phyloP scores from a whole-genome alignment of 1,284 basidiomycete species.

The Melampsora abietis-canadensis region DNA sequence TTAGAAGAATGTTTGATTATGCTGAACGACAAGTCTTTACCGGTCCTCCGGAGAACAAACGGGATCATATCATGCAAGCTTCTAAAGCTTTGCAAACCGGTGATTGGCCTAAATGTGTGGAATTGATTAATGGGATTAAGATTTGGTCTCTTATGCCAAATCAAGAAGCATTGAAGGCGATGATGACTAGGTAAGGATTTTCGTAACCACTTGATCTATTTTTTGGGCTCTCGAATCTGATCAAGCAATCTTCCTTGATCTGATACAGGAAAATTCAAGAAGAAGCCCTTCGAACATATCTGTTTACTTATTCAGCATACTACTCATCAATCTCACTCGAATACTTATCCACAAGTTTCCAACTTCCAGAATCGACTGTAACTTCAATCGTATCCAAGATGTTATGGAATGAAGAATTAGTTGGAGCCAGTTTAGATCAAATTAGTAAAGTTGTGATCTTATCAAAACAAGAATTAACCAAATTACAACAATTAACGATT shows the following conservation, averaged over 20 bases:
- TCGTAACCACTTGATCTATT: background rate
- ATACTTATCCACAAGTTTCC: slow-evolving; percentile 82
- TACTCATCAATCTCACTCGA: slow-evolving; percentile 86
- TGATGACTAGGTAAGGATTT: slow-evolving; percentile 75
- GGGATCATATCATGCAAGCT: slow-evolving; percentile 99
- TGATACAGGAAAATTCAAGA: slow-evolving; percentile 83
- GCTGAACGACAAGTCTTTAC: slow-evolving; percentile 97
- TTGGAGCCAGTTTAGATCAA: slow-evolving; percentile 83
- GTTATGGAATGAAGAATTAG: slow-evolving; percentile 96
- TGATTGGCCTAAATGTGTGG: slow-evolving; percentile 92
- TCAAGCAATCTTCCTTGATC: slow-evolving; percentile 23
- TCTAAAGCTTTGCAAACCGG: slow-evolving; percentile 93
- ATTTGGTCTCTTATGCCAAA: slow-evolving; percentile 97
- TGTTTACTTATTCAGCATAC: slow-evolving; percentile 96
- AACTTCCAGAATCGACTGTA: slow-evolving; percentile 71
- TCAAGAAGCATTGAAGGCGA: slow-evolving; percentile 79
- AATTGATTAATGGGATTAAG: slow-evolving; percentile 91
- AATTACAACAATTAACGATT: slow-evolving; percentile 83
- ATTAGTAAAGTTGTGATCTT: slow-evolving; percentile 80
- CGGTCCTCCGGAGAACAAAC: slow-evolving; percentile 94
- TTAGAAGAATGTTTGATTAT: slow-evolving; percentile 91
- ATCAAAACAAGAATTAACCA: slow-evolving; percentile 80
- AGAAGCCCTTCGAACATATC: slow-evolving; percentile 90
- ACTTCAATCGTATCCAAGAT: slow-evolving; percentile 94
- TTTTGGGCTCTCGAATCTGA: slow-evolving; percentile 5